Conservation (phyloP, 2,329 filamentous ascomycete species). For the Grosmannia penicillata region DNA sequence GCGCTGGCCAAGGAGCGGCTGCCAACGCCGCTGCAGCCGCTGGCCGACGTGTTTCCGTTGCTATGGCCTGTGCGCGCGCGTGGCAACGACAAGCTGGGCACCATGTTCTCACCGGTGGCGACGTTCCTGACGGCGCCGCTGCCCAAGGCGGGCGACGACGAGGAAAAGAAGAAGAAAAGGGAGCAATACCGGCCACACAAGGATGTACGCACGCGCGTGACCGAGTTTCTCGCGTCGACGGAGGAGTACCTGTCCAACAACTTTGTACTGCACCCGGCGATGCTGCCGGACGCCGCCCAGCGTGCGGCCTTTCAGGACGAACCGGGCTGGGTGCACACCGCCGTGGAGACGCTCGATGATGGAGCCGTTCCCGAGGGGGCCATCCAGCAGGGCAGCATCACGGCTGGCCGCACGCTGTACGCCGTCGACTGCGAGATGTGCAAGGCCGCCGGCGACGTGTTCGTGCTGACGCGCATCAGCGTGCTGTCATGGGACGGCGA, state of each 20-base stretch:
- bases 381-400: slow-evolving; percentile 69
- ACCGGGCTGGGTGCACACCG: slow-evolving; percentile 72
- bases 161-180: slow-evolving; percentile 36
- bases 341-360: slow-evolving; percentile 50
- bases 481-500: slow-evolving; percentile 74
- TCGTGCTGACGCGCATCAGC: slow-evolving; percentile 79
- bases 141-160: slow-evolving; percentile 55
- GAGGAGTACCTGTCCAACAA: slow-evolving; percentile 72
- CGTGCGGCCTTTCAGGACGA: slow-evolving; percentile 36
- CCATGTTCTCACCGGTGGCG: slow-evolving; percentile 75
- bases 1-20: slow-evolving; percentile 34
- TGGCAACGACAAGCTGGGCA: slow-evolving; percentile 63
- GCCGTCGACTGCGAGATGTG: slow-evolving; percentile 98
- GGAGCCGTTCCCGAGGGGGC: slow-evolving; percentile 53
- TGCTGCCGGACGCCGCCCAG: slow-evolving; percentile 43
- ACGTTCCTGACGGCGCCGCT: slow-evolving; percentile 67
- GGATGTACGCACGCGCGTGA: slow-evolving; percentile 67
- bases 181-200: slow-evolving; percentile 20
- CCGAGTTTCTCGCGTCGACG: slow-evolving; percentile 56
- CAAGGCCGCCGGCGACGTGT: slow-evolving; percentile 63
- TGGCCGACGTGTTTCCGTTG: slow-evolving; percentile 72
- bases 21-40: slow-evolving; percentile 41
- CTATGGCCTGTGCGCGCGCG: slow-evolving; percentile 82
- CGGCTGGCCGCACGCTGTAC: slow-evolving; percentile 63
- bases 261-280: slow-evolving; percentile 69